A percentile compares a stretch with the other conserved stretches of the same genome.
phyloP scores from a whole-genome alignment of 495 filamentous ascomycete genomes.

The Tetracladium setigerum region DNA sequence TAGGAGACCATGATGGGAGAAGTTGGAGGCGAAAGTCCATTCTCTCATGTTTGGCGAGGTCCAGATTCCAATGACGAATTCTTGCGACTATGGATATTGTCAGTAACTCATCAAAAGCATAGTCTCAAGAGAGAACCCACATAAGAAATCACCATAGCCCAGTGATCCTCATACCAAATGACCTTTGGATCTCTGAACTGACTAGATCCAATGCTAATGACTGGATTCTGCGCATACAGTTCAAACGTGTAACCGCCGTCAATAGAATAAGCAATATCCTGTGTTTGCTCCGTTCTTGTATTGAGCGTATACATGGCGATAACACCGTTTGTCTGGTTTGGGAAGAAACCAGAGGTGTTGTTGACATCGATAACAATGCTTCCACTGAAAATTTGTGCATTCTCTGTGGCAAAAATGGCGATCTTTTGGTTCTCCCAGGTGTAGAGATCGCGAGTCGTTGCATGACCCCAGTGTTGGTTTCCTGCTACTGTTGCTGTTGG shows the following conservation, averaged over 20 bases:
- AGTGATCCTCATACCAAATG: constrained; percentile 41
- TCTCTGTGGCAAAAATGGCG: constrained; percentile 41
- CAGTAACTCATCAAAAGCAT: too few species aligned
- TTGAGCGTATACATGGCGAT: constrained; percentile 50
- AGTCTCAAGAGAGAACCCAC: not conserved
- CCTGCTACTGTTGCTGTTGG: constrained; percentile 38
- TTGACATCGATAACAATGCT: constrained; percentile 42
- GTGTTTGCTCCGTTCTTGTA: constrained; percentile 35
- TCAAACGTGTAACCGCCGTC: constrained; percentile 48
- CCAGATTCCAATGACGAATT: constrained; percentile 45
- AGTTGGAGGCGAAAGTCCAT: constrained; percentile 48
- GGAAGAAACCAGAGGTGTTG: constrained; percentile 52
- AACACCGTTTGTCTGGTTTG: constrained; percentile 38
- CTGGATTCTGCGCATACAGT: constrained; percentile 44
- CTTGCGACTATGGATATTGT: constrained; percentile 20
- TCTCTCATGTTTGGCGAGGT: constrained; percentile 43
- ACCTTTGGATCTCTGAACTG: constrained; percentile 55
- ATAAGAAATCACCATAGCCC: constrained; percentile 43
- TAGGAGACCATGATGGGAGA: constrained; percentile 41
- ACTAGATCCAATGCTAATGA: constrained; percentile 32
- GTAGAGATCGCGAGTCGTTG: constrained; percentile 42
- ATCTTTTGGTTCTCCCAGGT: constrained; percentile 46
- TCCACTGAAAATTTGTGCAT: constrained; percentile 46
- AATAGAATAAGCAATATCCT: constrained; percentile 48
- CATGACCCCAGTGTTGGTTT: constrained; percentile 49